Percentiles rank a stretch among this genome's conserved stretches.
Evolutionary conservation across 1,284 basidiomycete genomes (phyloP).

Genomic region (Phellinidium pouzarii): DNA sequence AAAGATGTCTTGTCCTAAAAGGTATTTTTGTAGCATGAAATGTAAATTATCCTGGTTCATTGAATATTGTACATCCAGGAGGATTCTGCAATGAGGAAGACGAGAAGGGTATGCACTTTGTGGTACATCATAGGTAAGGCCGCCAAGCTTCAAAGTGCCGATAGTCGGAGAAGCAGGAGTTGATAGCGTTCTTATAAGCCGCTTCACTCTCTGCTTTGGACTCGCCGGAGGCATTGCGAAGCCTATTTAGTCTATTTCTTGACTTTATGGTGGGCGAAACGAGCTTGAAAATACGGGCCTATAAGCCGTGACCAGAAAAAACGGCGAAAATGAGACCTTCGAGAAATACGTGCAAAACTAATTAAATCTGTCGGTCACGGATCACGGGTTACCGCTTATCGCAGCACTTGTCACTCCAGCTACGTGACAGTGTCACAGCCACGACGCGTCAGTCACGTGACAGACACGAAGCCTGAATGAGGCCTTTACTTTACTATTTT

Average conservation of each 20-base stretch:
- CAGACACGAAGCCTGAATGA: no score
- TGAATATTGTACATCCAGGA: constrained; percentile 43
- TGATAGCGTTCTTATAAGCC: constrained; percentile 4
- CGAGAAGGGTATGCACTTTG: constrained; percentile 40
- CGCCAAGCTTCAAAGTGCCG: constrained; percentile 50
- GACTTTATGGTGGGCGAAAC: no score
- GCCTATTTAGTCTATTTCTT: background rate
- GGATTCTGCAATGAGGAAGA: constrained; percentile 36
- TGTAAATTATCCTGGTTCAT: constrained; percentile 52
- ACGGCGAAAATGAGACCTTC: no score
- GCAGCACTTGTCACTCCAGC: no score
- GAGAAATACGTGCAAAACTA: no score
- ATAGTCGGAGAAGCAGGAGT: constrained; percentile 28
- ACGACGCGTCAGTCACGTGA: no score
- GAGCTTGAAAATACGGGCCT: no score
- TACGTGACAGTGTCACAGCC: no score
- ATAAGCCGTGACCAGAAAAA: no score
- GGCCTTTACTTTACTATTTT: no score
- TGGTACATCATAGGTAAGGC: constrained; percentile 50
- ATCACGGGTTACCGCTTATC: no score
- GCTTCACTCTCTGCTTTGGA: constrained; percentile 10
- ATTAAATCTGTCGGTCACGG: no score
- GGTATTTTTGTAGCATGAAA: constrained; percentile 60
- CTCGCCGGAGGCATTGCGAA: background rate
- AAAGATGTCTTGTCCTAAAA: constrained; percentile 63